Conservation (phyloP, 768 basidiomycete genomes). For the Pisolithus orientalis region DNA sequence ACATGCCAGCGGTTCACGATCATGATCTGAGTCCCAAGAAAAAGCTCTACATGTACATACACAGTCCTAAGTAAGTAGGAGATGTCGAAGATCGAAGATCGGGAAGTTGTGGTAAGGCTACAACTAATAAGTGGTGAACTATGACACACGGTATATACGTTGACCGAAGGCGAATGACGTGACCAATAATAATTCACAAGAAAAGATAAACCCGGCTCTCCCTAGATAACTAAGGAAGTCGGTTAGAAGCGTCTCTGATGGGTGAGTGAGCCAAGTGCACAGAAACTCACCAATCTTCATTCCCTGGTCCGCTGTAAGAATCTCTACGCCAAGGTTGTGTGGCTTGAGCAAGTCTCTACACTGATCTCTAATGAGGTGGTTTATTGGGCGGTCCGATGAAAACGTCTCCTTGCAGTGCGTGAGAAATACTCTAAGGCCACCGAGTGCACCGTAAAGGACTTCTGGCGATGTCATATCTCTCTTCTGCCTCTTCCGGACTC, state of each 20-base stretch:
- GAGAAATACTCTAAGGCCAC: constrained; percentile 65
- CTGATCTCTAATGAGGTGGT: constrained; percentile 68
- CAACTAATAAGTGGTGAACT: background rate
- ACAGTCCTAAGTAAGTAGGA: no score
- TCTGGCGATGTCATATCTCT: constrained; percentile 33
- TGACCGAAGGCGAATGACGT: background rate
- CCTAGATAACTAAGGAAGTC: constrained; percentile 15
- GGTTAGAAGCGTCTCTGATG: background rate
- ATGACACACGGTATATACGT: background rate
- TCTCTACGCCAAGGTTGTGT: constrained; percentile 61
- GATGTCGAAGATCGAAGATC: background rate
- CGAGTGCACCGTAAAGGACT: constrained; percentile 45
- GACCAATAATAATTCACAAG: background rate
- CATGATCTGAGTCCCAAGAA: background rate
- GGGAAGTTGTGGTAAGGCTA: background rate
- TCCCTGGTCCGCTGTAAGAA: constrained; percentile 72
- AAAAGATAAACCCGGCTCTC: background rate
- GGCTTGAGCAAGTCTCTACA: constrained; percentile 55
- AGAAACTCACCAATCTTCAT: constrained; percentile 66
- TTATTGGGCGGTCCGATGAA: constrained; percentile 43
- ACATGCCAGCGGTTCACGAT: background rate
- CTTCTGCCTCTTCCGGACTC: constrained; percentile 33
- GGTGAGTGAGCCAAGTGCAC: background rate
- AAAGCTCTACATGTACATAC: no score
- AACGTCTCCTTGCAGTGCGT: constrained; percentile 85